Base-by-base conservation (phyloP, 495 filamentous ascomycete species). In the Hypoxylon perforatum region DNA sequence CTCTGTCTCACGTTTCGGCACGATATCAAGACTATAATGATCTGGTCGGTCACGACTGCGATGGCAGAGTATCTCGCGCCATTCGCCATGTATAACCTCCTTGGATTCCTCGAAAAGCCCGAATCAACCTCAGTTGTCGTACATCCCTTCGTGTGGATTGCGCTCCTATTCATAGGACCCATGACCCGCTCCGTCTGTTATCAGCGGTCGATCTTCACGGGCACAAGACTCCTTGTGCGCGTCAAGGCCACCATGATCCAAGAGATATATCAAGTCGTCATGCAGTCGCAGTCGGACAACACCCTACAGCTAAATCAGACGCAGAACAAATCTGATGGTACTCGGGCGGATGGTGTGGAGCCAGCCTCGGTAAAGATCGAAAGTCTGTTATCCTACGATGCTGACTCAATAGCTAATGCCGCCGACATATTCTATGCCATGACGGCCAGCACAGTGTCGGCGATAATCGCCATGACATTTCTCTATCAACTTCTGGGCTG, bases 351-450 rank as follows among this genome's bases (percentile, higher is more conserved):
- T n/a, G 48, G 50, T 7, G 35, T 62, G 7, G 67, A 74, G 39
- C 50, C 69, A 9, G 63, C 66, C 19, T 69, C 72, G 22, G 72
- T 68, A 0, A 49, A 50, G 39, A 57, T 77, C 21, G 72, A 69
- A 28, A 77, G 67, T 17, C 52, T 77, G 10, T 71, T 77, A 68
- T 75, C 75, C 9, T 74, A 73, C 38, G 75, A 77, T 63, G 72
- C 73, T 19, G 72, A 77, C n/a, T 53, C 73, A 8, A 73, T 77
- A 28, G 72, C 72, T 17, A 74, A 72, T 44, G 70, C 66, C 9
- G 58, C 70, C 6, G 73, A 76, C 35, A 70, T 76, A 23, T 66
- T 76, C 45, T 70, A 69, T 19, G 63, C 70, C 15, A 50, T 65
- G 6, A 67, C 67, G 8, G 61, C 65, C 18, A 59, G 58, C 12